Conservation (phyloP, 2,329 filamentous ascomycete genomes). For the Escovopsis sp. region DNA sequence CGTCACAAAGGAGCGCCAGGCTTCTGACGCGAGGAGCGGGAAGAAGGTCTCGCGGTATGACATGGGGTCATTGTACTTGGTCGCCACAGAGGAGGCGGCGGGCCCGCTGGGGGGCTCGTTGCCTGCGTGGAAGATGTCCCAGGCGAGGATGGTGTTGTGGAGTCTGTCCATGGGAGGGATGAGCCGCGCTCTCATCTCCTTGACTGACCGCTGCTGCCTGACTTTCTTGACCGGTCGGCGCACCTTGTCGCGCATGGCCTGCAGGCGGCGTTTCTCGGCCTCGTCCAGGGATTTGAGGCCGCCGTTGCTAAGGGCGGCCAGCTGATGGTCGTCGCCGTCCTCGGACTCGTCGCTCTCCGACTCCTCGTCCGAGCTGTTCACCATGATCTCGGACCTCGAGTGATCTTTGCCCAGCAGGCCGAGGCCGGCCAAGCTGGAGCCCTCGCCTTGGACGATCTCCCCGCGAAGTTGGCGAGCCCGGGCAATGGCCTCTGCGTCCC, state of each 20-base stretch:
- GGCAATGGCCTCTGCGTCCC: constrained; percentile 58
- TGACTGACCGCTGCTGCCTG: constrained; percentile 65
- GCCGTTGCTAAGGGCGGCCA: constrained; percentile 32
- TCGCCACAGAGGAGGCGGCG: constrained; percentile 61
- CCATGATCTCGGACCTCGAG: constrained; percentile 78
- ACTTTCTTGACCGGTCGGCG: constrained; percentile 71
- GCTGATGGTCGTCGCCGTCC: constrained; percentile 35
- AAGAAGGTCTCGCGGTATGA: constrained; percentile 86
- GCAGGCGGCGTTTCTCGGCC: constrained; percentile 29
- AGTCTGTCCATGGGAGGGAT: constrained; percentile 76
- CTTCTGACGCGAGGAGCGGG: constrained; percentile 78
- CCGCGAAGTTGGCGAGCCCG: constrained; percentile 39
- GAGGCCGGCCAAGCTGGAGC: constrained; percentile 61
- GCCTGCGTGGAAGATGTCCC: constrained; percentile 87
- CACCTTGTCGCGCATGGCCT: constrained; percentile 38
- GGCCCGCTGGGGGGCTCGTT: constrained; percentile 70
- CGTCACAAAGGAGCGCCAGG: constrained; percentile 88
- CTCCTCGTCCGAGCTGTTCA: constrained; percentile 66
- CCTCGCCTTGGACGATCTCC: constrained; percentile 44
- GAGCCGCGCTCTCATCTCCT: constrained; percentile 87
- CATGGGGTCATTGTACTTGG: constrained; percentile 58
- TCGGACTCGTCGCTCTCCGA: constrained; percentile 43
- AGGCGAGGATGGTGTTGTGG: constrained; percentile 75
- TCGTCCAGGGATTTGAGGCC: constrained; percentile 34
- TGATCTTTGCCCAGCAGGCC: constrained; percentile 68